These are phyloP conservation scores for Achlya hypogyna DNA, from an alignment of 352 stramenopile genomes.

Conservation along the genomic window DNA sequence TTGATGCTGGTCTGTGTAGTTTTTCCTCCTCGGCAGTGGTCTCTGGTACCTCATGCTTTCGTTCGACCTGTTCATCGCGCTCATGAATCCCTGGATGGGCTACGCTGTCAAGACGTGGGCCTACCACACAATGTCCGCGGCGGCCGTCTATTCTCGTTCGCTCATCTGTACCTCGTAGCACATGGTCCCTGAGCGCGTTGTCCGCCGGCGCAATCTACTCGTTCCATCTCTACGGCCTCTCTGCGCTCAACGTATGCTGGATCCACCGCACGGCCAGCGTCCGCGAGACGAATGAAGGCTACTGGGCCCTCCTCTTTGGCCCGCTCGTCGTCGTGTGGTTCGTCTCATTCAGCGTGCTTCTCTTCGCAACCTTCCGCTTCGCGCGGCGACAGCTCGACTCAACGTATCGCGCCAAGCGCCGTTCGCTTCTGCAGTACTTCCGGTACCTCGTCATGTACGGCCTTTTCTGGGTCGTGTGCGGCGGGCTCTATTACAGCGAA, in stretches of 20 bases:
- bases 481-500: constrained; percentile 57
- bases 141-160: background rate
- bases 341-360: constrained; percentile 55
- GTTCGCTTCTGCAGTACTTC: constrained; percentile 79
- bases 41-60: constrained; percentile 81
- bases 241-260: constrained; percentile 70
- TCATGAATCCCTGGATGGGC: constrained; percentile 83
- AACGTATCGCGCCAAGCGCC: constrained; percentile 74
- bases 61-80: constrained; percentile 69
- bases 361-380: constrained; percentile 81
- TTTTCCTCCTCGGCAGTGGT: constrained; percentile 59
- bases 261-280: constrained; percentile 41
- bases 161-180: constrained; percentile 26
- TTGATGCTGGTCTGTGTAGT: constrained; percentile 27
- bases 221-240: constrained; percentile 49
- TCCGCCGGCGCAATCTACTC: constrained; percentile 55
- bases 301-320: constrained; percentile 60
- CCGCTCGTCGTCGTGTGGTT: constrained; percentile 40
- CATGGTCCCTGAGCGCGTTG: constrained; percentile 60
- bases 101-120: constrained; percentile 79
- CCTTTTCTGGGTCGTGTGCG: constrained; percentile 57
- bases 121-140: constrained; percentile 66
- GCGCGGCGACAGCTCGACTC: constrained; percentile 73
- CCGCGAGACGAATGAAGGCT: constrained; percentile 38
- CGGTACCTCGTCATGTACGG: constrained; percentile 72